Conservation (phyloP, 139 green algal species). For the Chlorella sp. region DNA sequence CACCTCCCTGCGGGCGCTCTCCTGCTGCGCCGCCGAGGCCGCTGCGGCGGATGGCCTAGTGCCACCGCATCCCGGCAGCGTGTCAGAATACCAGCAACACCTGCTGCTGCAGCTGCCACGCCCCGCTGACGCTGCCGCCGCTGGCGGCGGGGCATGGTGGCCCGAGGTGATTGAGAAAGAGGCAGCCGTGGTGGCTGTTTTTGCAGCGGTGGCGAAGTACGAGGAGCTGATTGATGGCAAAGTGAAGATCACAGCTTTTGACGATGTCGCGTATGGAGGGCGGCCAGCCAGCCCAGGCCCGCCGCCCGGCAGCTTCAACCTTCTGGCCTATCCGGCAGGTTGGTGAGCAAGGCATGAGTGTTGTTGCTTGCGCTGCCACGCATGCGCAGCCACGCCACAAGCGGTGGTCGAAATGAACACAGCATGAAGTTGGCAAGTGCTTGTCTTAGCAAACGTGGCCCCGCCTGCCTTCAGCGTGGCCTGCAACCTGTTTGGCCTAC, state of each 20-base stretch:
- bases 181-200: slow-evolving; percentile 34
- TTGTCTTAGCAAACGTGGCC: background rate
- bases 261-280: slow-evolving; percentile 11
- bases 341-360: background rate
- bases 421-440: too few relatives aligned
- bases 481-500: too few relatives aligned
- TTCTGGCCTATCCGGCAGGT: slow-evolving; percentile 53
- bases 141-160: slow-evolving; percentile 37
- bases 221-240: background rate
- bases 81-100: slow-evolving; percentile 44
- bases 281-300: background rate
- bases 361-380: background rate
- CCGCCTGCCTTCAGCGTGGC: too few relatives aligned
- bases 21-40: background rate
- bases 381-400: background rate
- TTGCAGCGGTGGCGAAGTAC: slow-evolving; percentile 37
- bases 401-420: too few relatives aligned
- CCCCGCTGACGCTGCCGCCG: background rate
- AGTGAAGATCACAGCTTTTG: slow-evolving; percentile 55
- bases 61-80: slow-evolving; percentile 21
- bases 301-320: slow-evolving; percentile 24
- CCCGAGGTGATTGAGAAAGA: slow-evolving; percentile 42
- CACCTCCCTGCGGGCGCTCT: background rate
- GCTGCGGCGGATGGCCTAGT: background rate
- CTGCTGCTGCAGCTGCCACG: slow-evolving; percentile 36